Conservation (phyloP, 176 grass and related monocot genomes). For the Saccharum officinarum region DNA sequence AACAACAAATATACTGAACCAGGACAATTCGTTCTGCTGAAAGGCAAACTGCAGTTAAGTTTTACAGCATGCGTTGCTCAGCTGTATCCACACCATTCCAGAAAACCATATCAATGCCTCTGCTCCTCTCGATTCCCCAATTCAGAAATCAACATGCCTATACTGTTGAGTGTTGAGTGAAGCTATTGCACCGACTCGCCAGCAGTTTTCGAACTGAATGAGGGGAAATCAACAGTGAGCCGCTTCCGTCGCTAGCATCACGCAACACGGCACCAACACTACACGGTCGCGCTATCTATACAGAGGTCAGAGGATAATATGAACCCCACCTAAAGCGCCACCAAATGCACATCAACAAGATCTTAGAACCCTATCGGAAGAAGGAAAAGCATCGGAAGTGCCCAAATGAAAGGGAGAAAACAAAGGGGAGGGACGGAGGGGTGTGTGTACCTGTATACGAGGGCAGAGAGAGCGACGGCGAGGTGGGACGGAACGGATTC, state of each 20-base stretch:
- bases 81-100: background rate
- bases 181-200: background rate
- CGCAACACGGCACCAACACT: background rate
- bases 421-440: background rate
- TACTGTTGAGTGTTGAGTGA: background rate
- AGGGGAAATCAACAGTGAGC: background rate
- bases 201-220: background rate
- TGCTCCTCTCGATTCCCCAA: background rate
- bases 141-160: background rate
- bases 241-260: background rate
- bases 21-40: background rate
- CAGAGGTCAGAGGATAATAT: background rate
- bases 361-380: background rate
- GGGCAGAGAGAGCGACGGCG: background rate
- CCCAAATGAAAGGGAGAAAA: background rate
- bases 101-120: background rate
- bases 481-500: background rate
- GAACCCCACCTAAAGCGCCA: background rate
- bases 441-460: conserved; percentile 1
- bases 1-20: background rate
- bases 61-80: background rate
- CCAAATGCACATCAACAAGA: background rate
- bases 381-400: background rate
- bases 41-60: background rate
- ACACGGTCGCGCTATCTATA: background rate